These are phyloP conservation scores for Blastocystis sp. DNA, from an alignment of 352 stramenopile genomes.

Conservation along the genomic window DNA sequence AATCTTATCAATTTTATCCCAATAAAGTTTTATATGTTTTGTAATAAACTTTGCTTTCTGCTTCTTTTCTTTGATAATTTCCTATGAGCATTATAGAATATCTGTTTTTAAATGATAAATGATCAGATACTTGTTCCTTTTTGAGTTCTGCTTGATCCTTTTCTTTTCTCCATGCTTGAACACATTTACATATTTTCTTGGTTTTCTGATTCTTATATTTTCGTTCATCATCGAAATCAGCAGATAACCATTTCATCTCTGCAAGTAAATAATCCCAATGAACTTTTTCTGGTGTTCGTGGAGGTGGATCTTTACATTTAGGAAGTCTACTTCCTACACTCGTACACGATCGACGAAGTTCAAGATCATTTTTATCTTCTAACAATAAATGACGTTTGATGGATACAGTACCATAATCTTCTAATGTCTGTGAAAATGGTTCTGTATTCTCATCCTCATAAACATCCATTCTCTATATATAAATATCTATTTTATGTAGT, in stretches of 20 bases:
- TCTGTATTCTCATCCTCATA: too few relatives aligned
- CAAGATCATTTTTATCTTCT: too few relatives aligned
- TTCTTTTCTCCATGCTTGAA: slow-evolving; percentile 50
- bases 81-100: neutral
- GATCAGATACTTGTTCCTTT: slow-evolving; percentile 18
- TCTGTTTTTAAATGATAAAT: neutral
- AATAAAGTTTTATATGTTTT: slow-evolving; percentile 74
- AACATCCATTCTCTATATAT: too few relatives aligned
- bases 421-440: too few relatives aligned
- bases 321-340: too few relatives aligned
- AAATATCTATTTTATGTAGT: too few relatives aligned
- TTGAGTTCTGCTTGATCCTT: slow-evolving; percentile 39
- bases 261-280: slow-evolving; percentile 42
- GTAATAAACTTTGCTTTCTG: slow-evolving; percentile 38
- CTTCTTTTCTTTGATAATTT: neutral
- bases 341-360: too few relatives aligned
- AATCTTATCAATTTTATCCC: slow-evolving; percentile 89
- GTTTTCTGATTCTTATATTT: slow-evolving; percentile 58
- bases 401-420: too few relatives aligned
- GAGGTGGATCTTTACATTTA: too few relatives aligned
- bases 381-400: too few relatives aligned
- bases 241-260: slow-evolving; percentile 66
- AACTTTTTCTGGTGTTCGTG: too few relatives aligned
- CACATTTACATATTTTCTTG: slow-evolving; percentile 53
- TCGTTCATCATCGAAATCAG: slow-evolving; percentile 67